These are phyloP conservation scores for Cupressus sempervirens DNA, from an alignment of 75 land plant species.

Conservation along the genomic window DNA sequence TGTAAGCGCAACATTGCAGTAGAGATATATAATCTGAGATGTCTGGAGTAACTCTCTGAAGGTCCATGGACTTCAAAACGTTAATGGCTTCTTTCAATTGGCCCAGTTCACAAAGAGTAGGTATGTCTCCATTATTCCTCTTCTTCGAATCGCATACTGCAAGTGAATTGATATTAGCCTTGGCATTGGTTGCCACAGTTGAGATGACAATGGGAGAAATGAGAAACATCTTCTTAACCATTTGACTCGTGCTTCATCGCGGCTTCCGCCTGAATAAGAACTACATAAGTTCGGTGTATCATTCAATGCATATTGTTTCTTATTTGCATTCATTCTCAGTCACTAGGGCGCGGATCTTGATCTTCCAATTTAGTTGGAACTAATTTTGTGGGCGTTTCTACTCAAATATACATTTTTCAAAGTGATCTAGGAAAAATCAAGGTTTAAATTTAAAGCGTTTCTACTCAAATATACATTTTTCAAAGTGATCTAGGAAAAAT, in stretches of 20 bases:
- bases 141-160: neutral
- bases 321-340: no score
- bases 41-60: neutral
- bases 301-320: no score
- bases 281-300: no score
- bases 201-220: neutral
- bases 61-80: neutral
- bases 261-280: neutral
- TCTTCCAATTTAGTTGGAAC: no score
- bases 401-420: no score
- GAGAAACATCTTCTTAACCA: neutral
- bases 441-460: no score
- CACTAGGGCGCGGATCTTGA: no score
- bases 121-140: neutral
- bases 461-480: no score
- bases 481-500: no score
- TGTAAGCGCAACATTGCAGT: conserved; percentile 21
- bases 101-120: neutral
- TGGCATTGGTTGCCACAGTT: neutral
- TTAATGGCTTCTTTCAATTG: neutral
- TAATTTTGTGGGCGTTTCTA: no score
- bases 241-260: neutral
- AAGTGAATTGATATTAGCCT: neutral
- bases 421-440: no score
- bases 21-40: conserved; percentile 22